These are phyloP conservation scores for Pueraria montana DNA, from an alignment of 306 rosid species.

Conservation along the genomic window DNA sequence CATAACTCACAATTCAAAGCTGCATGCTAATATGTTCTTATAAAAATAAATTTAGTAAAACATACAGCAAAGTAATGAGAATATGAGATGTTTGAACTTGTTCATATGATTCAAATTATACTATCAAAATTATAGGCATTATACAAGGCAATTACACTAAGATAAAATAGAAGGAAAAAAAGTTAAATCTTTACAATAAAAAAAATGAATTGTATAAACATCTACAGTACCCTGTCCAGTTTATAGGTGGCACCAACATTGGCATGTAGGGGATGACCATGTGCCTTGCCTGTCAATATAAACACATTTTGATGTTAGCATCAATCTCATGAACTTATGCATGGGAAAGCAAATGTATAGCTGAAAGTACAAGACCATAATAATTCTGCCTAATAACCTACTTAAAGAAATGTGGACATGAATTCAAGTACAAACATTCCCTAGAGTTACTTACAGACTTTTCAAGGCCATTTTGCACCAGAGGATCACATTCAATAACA, in stretches of 20 bases:
- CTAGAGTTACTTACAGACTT: conserved; percentile 74
- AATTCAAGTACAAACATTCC: conserved; percentile 28
- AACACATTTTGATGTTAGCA: conserved; percentile 43
- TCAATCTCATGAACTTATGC: conserved; percentile 38
- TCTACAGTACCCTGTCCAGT: conserved; percentile 84
- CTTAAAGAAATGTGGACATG: conserved; percentile 18
- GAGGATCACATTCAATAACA: conserved; percentile 88
- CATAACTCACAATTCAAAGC: conserved; percentile 25
- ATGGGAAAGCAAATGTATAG: conserved; percentile 21
- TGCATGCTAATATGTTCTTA: conserved; percentile 12
- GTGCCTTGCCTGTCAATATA: conserved; percentile 85
- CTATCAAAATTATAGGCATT: not conserved
- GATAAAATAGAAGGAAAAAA: not conserved
- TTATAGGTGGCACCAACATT: conserved; percentile 91
- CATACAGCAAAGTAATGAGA: conserved; percentile 18
- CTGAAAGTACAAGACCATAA: conserved; percentile 27
- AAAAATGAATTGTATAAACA: not conserved
- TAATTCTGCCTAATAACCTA: conserved; percentile 19
- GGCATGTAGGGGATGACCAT: conserved; percentile 99
- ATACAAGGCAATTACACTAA: conserved; percentile 23
- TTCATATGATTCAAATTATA: conserved; percentile 16
- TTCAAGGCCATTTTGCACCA: conserved; percentile 80
- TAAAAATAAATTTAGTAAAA: conserved; percentile 22
- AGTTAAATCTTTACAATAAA: not conserved
- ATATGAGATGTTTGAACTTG: conserved; percentile 20